These are phyloP conservation scores for Oxyria digyna DNA, from an alignment of 148 eudicot genomes.

Conservation along the genomic window DNA sequence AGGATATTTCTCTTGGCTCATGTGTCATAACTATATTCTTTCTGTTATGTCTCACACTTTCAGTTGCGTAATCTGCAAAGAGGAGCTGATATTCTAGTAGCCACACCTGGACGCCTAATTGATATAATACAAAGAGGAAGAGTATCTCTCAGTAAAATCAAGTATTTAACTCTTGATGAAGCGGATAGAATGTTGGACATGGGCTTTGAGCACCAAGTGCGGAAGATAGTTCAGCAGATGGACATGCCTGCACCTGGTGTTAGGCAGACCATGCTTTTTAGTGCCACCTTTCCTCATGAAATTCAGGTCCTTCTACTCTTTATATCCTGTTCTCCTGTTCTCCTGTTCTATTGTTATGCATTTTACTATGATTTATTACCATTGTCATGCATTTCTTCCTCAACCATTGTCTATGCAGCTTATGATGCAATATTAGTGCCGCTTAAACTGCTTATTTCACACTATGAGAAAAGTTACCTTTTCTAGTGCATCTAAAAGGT, in stretches of 20 bases:
- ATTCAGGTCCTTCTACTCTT: conserved; percentile 48
- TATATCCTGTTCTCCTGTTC: neutral
- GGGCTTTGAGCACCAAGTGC: conserved; percentile 89
- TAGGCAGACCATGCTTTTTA: conserved; percentile 89
- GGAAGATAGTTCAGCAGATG: conserved; percentile 69
- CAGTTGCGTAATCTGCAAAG: conserved; percentile 55
- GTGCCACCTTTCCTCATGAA: conserved; percentile 87
- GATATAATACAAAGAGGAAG: conserved; percentile 68
- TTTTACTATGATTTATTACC: neutral
- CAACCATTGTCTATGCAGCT: neutral
- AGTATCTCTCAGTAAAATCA: conserved; percentile 50
- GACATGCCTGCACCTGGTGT: conserved; percentile 73
- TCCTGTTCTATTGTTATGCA: neutral
- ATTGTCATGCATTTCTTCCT: too few species aligned
- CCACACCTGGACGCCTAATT: conserved; percentile 80
- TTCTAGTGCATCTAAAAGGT: neutral
- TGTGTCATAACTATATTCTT: conserved; percentile 1
- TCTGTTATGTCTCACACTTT: neutral
- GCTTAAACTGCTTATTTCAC: neutral
- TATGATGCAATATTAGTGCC: neutral
- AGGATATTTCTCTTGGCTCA: neutral
- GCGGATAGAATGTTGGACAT: conserved; percentile 94
- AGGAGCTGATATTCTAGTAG: conserved; percentile 87
- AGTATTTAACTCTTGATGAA: conserved; percentile 72
- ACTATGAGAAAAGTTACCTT: neutral